These are phyloP conservation scores for Debaryomyces prosopidis DNA, from an alignment of 805 yeast species.

Conservation along the genomic window DNA sequence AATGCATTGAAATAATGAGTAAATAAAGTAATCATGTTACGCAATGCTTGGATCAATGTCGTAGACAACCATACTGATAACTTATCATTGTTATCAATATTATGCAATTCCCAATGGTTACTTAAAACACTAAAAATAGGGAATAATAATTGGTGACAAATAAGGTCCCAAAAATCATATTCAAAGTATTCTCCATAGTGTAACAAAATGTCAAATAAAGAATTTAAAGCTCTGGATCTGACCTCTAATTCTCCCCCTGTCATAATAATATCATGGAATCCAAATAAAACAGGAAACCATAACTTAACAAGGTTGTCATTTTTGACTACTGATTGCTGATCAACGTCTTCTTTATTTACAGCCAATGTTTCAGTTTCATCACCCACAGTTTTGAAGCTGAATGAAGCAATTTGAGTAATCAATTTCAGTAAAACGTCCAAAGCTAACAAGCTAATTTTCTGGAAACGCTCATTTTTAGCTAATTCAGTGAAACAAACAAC, in stretches of 20 bases:
- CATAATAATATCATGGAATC: constrained; percentile 88
- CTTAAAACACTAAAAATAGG: constrained; percentile 86
- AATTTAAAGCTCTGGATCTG: constrained; percentile 81
- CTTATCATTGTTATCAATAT: constrained; percentile 73
- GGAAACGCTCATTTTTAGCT: constrained; percentile 82
- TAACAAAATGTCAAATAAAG: constrained; percentile 76
- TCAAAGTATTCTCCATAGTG: constrained; percentile 79
- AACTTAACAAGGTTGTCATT: constrained; percentile 49
- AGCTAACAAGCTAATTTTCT: constrained; percentile 77
- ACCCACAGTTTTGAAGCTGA: constrained; percentile 27
- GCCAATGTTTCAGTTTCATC: constrained; percentile 12
- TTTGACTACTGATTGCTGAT: constrained; percentile 13
- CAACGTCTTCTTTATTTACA: constrained; percentile 13
- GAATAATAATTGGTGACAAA: constrained; percentile 76
- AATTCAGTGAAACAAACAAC: constrained; percentile 76
- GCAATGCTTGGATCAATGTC: constrained; percentile 91
- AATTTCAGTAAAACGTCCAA: constrained; percentile 69
- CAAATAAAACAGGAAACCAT: constrained; percentile 86
- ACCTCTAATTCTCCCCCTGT: constrained; percentile 93
- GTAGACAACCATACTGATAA: constrained; percentile 95
- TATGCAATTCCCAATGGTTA: constrained; percentile 70
- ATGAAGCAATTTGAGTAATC: constrained; percentile 57
- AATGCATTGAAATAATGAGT: constrained; percentile 79
- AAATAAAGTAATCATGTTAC: constrained; percentile 82
- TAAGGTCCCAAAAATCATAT: constrained; percentile 75